Base-by-base conservation (phyloP, 2,329 filamentous ascomycete genomes). In the Aspergillus quadricinctus region DNA sequence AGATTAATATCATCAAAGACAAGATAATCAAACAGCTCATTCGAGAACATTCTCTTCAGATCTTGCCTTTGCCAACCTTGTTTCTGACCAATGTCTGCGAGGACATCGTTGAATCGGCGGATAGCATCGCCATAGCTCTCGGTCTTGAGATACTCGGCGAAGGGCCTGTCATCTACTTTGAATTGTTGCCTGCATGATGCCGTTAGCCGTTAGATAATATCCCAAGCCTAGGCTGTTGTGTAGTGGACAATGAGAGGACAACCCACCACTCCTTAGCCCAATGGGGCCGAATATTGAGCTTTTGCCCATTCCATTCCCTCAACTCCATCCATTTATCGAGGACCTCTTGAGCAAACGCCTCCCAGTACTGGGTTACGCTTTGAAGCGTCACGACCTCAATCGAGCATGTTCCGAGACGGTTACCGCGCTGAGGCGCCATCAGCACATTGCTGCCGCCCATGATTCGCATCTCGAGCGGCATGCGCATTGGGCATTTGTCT, bases 201-300 rank as follows among this genome's bases (percentile, higher is more conserved):
- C 28, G 8, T 29, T 29, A 29, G 3, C n/a, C n/a, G n/a, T n/a
- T n/a, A n/a, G n/a, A n/a, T n/a, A 23, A 23, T 23, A 23, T n/a
- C n/a, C n/a, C n/a, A n/a, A n/a, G n/a, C n/a, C n/a, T n/a, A 23
- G 23, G 23, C 23, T 23, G 23, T 23, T 23, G 23, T 23, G 23
- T 23, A 23, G 23, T 23, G 23, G 9, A 10, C 9, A 40, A 6
- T 21, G 28, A 28, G 28, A 28, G 28, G 28, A 28, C 19, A 21
- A 4, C 28, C 23, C 52, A n/a, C 49, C 49, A 50, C 40, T 50
- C 49, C 8, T 50, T 50, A 14, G 49, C 49, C 49, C 49, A 50
- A 25, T 50, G 49, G 21, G 49, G 49, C n/a, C 49, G 3, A 17
- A 50, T 40, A 6, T 50, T 50, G 19, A 49, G 48, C 11, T 31